Evolutionary conservation across 495 filamentous ascomycete genomes (phyloP).

Genomic region (Cudoniella acicularis): DNA sequence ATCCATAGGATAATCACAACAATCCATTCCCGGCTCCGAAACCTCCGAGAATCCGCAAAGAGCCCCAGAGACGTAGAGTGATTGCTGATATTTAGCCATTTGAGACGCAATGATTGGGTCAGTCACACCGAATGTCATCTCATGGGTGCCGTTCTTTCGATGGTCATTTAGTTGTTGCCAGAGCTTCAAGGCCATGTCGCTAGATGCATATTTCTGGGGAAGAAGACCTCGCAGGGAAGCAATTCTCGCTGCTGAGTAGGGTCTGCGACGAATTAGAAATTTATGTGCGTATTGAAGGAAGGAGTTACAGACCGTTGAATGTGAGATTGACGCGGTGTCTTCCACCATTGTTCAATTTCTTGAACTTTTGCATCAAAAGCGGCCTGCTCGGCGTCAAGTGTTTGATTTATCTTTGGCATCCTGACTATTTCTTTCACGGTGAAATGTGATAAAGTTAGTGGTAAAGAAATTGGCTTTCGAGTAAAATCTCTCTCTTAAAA

Average conservation of each 20-base stretch:
- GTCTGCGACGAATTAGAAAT: not conserved
- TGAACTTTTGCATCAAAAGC: conserved; percentile 8
- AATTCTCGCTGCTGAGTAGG: conserved; percentile 9
- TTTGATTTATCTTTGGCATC: conserved; percentile 10
- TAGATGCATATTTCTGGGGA: conserved; percentile 11
- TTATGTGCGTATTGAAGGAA: not conserved
- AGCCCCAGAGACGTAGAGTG: conserved; percentile 24
- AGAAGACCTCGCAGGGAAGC: conserved; percentile 5
- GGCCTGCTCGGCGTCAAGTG: conserved; percentile 8
- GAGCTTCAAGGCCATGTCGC: conserved; percentile 19
- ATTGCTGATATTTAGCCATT: conserved; percentile 26
- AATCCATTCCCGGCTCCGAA: conserved; percentile 23
- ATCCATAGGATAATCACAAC: conserved; percentile 24
- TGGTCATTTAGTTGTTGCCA: conserved; percentile 22
- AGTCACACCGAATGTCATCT: conserved; percentile 26
- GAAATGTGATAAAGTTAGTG: not conserved
- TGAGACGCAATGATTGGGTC: conserved; percentile 23
- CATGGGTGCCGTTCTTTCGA: conserved; percentile 19
- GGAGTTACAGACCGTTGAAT: conserved; percentile 1
- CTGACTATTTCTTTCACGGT: not conserved
- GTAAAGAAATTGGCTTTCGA: not conserved
- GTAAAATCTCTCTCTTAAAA: not conserved
- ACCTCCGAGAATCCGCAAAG: conserved; percentile 27
- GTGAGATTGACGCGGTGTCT: conserved; percentile 5
- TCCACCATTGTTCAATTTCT: conserved; percentile 12